A percentile compares a stretch with the other conserved stretches of the same genome.
phyloP scores from a whole-genome alignment of 73 alveolate genomes.

The Stentor coeruleus region DNA sequence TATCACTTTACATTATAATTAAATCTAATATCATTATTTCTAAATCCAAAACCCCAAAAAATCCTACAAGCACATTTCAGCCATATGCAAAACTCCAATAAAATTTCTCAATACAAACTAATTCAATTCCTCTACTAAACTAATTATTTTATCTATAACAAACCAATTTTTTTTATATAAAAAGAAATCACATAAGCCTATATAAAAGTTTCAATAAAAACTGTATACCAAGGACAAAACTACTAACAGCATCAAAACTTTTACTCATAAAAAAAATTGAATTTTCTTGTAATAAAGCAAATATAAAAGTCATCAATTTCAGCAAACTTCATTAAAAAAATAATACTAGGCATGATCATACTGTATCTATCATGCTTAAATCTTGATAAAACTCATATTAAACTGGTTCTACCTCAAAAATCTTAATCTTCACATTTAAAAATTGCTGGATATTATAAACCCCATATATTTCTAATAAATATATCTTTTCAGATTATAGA shows the following conservation, averaged over 20 bases:
- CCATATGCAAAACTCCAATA: too few relatives aligned
- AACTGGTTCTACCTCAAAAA: not conserved
- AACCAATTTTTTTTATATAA: too few relatives aligned
- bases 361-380: slow-evolving; percentile 13
- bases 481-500: not conserved
- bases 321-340: slow-evolving; percentile 33
- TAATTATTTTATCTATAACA: too few relatives aligned
- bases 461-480: too few relatives aligned
- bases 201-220: slow-evolving; percentile 44
- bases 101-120: too few relatives aligned
- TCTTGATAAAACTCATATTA: slow-evolving; percentile 19
- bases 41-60: too few relatives aligned
- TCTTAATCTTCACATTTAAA: too few relatives aligned
- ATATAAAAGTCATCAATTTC: slow-evolving; percentile 32
- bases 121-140: too few relatives aligned
- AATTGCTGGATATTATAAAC: not conserved
- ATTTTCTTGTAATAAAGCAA: slow-evolving; percentile 49
- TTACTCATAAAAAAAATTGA: slow-evolving; percentile 49
- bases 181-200: slow-evolving; percentile 57
- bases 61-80: too few relatives aligned
- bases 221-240: slow-evolving; percentile 50
- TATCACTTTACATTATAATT: too few relatives aligned
- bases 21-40: too few relatives aligned
- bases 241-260: slow-evolving; percentile 32
- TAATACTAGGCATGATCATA: slow-evolving; percentile 49